phyloP scores from a whole-genome alignment of 2,329 filamentous ascomycete species.

The Arthrobotrys sinensis region DNA sequence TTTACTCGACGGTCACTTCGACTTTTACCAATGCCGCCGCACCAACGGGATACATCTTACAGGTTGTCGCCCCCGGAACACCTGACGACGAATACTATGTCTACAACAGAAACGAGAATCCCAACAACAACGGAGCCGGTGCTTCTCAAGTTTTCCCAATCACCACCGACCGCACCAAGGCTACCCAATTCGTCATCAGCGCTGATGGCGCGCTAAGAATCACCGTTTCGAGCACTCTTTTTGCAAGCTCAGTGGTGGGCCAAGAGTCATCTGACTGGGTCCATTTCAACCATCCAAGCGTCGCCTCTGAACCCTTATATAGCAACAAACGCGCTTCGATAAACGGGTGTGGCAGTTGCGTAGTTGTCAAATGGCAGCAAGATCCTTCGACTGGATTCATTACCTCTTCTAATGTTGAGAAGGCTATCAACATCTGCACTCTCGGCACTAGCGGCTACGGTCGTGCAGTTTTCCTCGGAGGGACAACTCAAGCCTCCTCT shows the following conservation, averaged over 20 bases:
- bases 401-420: background rate
- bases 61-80: background rate
- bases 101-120: conserved; percentile 6
- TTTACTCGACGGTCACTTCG: background rate
- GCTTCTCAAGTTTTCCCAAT: conserved; percentile 10
- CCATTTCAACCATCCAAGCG: background rate
- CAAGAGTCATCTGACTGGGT: conserved; percentile 3
- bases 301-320: background rate
- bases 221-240: background rate
- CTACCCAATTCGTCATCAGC: background rate
- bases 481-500: background rate
- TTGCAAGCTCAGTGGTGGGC: background rate
- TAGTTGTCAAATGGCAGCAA: conserved; percentile 4
- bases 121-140: background rate
- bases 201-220: background rate
- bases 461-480: conserved; percentile 6
- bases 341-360: background rate
- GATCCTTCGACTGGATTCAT: background rate
- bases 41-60: background rate
- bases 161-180: background rate
- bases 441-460: background rate
- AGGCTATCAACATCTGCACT: background rate
- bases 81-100: conserved; percentile 1
- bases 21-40: background rate
- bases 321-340: background rate